Conservation (phyloP, 306 rosid genomes). For the Quercus aquifolioides region DNA sequence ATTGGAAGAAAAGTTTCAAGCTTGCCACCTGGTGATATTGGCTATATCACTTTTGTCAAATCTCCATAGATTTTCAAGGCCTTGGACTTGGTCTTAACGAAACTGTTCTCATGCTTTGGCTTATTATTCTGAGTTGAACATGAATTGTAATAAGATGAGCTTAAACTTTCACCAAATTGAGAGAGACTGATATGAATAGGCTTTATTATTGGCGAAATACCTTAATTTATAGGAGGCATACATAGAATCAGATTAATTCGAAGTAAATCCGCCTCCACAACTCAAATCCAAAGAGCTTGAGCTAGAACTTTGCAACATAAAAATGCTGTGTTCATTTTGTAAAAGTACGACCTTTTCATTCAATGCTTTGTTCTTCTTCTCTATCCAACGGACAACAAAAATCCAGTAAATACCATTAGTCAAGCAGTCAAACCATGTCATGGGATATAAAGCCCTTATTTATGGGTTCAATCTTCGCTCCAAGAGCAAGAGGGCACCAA, state of each 20-base stretch:
- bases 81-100: conserved; percentile 63
- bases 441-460: not conserved
- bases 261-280: conserved; percentile 71
- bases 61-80: conserved; percentile 81
- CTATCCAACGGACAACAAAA: conserved; percentile 38
- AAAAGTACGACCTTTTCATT: conserved; percentile 12
- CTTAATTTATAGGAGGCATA: conserved; percentile 6
- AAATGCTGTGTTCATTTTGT: conserved; percentile 31
- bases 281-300: conserved; percentile 86
- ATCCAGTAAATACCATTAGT: too few species aligned
- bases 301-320: conserved; percentile 51
- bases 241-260: conserved; percentile 78
- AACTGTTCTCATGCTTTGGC: conserved; percentile 57
- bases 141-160: not conserved
- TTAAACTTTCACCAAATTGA: not conserved
- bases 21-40: conserved; percentile 79
- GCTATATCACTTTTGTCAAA: conserved; percentile 78
- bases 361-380: conserved; percentile 19
- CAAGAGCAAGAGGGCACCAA: conserved; percentile 24
- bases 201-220: conserved; percentile 18
- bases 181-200: conserved; percentile 61
- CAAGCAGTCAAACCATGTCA: conserved; percentile 21
- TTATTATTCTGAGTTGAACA: conserved; percentile 29
- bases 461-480: conserved; percentile 22
- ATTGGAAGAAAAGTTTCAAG: conserved; percentile 57